Evolutionary conservation across 1,284 basidiomycete genomes (phyloP).

Genomic region (Pseudozyma thailandica): DNA sequence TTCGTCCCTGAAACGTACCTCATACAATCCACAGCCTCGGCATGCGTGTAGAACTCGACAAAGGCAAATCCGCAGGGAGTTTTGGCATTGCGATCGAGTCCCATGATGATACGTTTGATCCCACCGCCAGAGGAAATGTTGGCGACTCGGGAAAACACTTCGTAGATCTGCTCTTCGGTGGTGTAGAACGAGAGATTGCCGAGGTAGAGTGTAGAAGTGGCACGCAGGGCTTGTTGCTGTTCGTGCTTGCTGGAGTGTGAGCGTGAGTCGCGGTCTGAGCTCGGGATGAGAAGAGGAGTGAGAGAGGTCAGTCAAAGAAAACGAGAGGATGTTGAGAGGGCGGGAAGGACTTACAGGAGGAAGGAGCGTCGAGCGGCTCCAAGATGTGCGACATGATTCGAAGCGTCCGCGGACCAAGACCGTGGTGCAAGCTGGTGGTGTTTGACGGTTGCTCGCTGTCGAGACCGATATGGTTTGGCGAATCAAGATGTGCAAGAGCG

Average conservation of each 20-base stretch:
- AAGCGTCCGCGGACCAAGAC: no score
- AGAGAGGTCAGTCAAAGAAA: background rate
- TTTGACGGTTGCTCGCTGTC: no score
- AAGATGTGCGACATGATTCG: slow-evolving; percentile 85
- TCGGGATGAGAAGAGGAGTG: slow-evolving; percentile 15
- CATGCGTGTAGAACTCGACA: slow-evolving; percentile 96
- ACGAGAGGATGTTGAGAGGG: background rate
- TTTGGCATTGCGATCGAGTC: slow-evolving; percentile 94
- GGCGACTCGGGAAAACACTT: slow-evolving; percentile 92
- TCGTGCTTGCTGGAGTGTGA: slow-evolving; percentile 57
- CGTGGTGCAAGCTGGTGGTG: no score
- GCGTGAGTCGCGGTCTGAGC: slow-evolving; percentile 68
- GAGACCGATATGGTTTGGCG: no score
- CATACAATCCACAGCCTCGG: slow-evolving; percentile 91
- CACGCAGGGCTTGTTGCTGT: slow-evolving; percentile 71
- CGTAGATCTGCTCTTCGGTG: slow-evolving; percentile 99
- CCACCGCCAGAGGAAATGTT: slow-evolving; percentile 89
- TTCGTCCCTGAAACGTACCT: slow-evolving; percentile 96
- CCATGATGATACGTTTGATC: slow-evolving; percentile 99
- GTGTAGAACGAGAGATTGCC: slow-evolving; percentile 75
- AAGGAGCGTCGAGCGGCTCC: slow-evolving; percentile 85
- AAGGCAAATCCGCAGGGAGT: slow-evolving; percentile 99
- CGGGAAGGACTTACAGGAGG: slow-evolving; percentile 84
- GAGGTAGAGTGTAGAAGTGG: slow-evolving; percentile 76
- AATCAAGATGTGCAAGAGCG: no score